Conservation (phyloP, 495 filamentous ascomycete species). For the Lasiosphaeris hirsuta region DNA sequence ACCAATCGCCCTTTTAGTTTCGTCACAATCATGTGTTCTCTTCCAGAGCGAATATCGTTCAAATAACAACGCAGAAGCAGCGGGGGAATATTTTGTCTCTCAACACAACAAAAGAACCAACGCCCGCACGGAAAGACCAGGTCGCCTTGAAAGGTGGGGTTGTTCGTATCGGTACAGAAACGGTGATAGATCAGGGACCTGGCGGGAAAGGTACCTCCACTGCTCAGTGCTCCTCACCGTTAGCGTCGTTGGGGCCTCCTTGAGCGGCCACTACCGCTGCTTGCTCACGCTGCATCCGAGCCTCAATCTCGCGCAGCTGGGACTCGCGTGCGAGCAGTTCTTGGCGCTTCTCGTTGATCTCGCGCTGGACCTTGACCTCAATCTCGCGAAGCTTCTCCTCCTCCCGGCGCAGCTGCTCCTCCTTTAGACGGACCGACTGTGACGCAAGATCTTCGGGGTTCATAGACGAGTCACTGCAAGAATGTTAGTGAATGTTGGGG, state of each 20-base stretch:
- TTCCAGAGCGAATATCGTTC: slow-evolving; percentile 27
- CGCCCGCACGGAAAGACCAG: slow-evolving; percentile 33
- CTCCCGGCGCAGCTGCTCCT: slow-evolving; percentile 96
- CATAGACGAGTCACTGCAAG: slow-evolving; percentile 73
- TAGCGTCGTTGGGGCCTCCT: slow-evolving; percentile 42
- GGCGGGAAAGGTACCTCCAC: not conserved
- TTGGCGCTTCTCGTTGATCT: slow-evolving; percentile 99
- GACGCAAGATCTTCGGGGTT: slow-evolving; percentile 96
- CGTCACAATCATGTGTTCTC: slow-evolving; percentile 25
- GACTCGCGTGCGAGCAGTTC: slow-evolving; percentile 96
- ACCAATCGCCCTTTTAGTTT: slow-evolving; percentile 17
- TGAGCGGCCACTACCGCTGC: slow-evolving; percentile 33
- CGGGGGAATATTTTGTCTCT: slow-evolving; percentile 39
- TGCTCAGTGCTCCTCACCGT: slow-evolving; percentile 42
- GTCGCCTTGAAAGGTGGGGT: slow-evolving; percentile 17
- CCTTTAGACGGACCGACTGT: slow-evolving; percentile 96
- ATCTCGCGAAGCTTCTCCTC: slow-evolving; percentile 99
- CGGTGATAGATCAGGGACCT: slow-evolving; percentile 11
- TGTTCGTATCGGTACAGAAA: slow-evolving; percentile 22
- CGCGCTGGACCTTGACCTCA: slow-evolving; percentile 97
- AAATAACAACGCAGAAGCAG: slow-evolving; percentile 28
- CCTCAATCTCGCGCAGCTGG: slow-evolving; percentile 89
- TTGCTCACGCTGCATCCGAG: slow-evolving; percentile 57
- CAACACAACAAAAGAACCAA: slow-evolving; percentile 37
- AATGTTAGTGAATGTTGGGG: slow-evolving; percentile 30